phyloP scores from a whole-genome alignment of 2,329 filamentous ascomycete genomes.

The Nemania sp. region DNA sequence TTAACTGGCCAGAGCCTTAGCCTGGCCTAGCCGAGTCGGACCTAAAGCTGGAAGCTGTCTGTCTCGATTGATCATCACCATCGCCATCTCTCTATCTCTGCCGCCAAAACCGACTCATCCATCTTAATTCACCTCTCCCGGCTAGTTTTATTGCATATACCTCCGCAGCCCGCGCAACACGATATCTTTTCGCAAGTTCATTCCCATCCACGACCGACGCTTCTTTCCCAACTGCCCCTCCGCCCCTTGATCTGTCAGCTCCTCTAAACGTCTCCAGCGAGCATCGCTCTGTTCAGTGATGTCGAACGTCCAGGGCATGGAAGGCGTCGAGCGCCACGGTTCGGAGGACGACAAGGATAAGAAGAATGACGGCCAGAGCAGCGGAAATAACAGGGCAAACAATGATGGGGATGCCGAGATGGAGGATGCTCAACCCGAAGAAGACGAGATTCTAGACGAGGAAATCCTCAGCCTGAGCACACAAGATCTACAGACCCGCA shows the following conservation, averaged over 20 bases:
- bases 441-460: constrained; percentile 87
- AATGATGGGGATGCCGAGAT: constrained; percentile 86
- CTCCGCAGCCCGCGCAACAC: constrained; percentile 4
- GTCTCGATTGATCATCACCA: constrained; percentile 40
- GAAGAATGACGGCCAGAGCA: constrained; percentile 63
- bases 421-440: constrained; percentile 81
- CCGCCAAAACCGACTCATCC: neutral
- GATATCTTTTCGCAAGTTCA: neutral
- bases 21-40: neutral
- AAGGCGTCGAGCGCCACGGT: constrained; percentile 46
- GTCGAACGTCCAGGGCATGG: constrained; percentile 50
- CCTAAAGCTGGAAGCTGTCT: constrained; percentile 31
- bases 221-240: neutral
- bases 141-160: constrained; percentile 1
- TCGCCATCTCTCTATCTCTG: constrained; percentile 16
- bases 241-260: neutral
- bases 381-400: constrained; percentile 67
- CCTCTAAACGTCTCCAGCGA: neutral
- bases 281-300: constrained; percentile 42
- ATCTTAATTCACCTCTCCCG: neutral
- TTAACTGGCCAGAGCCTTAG: no score
- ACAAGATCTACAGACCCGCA: constrained; percentile 91
- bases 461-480: constrained; percentile 95
- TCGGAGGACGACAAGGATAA: constrained; percentile 61
- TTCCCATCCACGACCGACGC: neutral